Evolutionary conservation across 805 yeast genomes (phyloP).

Genomic region (Maudiozyma saulgeensis): DNA sequence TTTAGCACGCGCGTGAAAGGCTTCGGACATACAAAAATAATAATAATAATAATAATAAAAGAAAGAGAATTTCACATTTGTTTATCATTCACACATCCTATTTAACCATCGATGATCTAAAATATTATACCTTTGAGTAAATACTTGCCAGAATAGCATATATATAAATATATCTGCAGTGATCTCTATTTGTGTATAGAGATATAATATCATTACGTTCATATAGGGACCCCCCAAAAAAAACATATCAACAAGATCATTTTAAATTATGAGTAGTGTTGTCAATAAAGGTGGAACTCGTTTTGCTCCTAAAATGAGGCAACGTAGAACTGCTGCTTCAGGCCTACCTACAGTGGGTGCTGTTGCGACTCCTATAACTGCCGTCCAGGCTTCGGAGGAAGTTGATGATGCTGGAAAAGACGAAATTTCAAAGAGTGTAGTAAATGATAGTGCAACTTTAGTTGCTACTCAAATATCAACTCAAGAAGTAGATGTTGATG

Average conservation of each 20-base stretch:
- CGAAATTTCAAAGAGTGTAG: background rate
- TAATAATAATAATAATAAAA: background rate
- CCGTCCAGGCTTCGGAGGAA: background rate
- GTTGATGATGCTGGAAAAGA: background rate
- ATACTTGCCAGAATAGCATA: too few species aligned
- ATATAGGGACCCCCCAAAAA: background rate
- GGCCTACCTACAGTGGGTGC: background rate
- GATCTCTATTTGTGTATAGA: background rate
- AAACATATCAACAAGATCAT: background rate
- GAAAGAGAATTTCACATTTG: too few species aligned
- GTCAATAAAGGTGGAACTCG: slow-evolving; percentile 48
- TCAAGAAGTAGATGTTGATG: slow-evolving; percentile 2
- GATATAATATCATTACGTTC: background rate
- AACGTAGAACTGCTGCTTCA: slow-evolving; percentile 31
- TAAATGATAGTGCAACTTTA: background rate
- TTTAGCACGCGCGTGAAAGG: background rate
- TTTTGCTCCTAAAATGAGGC: slow-evolving; percentile 51
- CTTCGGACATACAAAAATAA: background rate
- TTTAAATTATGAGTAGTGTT: slow-evolving; percentile 28
- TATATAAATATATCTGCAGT: too few species aligned
- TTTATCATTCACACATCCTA: too few species aligned
- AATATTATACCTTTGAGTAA: too few species aligned
- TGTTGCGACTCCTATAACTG: background rate
- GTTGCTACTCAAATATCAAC: slow-evolving; percentile 2
- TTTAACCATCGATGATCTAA: too few species aligned